Conservation (phyloP, 2,329 filamentous ascomycete species). For the Hypoxylon sp. region DNA sequence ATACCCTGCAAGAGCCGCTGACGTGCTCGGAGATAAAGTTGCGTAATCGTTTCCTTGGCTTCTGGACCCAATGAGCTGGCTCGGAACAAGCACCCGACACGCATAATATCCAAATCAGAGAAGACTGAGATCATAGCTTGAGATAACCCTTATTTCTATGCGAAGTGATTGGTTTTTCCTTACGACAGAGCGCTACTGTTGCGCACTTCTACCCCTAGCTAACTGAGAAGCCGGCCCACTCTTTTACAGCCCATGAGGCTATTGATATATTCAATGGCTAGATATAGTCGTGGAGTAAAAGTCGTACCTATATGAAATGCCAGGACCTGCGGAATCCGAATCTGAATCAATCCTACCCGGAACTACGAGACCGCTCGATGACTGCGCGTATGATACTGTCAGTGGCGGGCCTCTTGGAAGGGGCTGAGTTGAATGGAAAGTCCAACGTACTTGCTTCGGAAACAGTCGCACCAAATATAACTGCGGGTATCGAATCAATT, state of each 20-base stretch:
- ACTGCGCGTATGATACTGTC: background rate
- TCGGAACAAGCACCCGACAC: constrained; percentile 16
- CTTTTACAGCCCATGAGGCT: background rate
- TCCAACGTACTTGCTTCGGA: background rate
- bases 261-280: background rate
- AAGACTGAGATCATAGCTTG: background rate
- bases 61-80: constrained; percentile 33
- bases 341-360: background rate
- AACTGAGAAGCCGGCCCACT: background rate
- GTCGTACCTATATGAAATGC: no score
- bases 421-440: no score
- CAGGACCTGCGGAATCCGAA: background rate
- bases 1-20: constrained; percentile 35
- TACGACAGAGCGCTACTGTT: background rate
- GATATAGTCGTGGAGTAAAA: background rate
- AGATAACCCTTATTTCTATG: background rate
- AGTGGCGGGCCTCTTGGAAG: background rate
- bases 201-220: background rate
- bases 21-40: constrained; percentile 40
- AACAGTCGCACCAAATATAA: no score
- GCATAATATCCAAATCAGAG: constrained; percentile 5
- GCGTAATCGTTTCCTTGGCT: constrained; percentile 29
- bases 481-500: no score
- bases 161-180: background rate
- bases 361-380: background rate